Conservation (phyloP, 2,329 filamentous ascomycete genomes). For the Nothophoma quercina region DNA sequence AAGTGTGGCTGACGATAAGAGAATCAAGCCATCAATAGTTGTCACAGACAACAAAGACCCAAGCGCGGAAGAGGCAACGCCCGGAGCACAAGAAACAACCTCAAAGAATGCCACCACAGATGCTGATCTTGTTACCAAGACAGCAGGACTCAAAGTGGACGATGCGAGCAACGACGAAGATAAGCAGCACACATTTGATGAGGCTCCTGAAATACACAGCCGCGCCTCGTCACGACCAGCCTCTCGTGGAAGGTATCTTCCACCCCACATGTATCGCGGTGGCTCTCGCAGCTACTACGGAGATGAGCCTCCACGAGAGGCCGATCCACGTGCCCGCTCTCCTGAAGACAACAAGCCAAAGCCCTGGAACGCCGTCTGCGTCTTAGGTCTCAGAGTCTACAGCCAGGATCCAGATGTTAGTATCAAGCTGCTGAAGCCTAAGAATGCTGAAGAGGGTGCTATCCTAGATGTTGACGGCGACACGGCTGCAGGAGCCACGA, state of each 20-base stretch:
- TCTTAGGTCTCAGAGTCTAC: constrained; percentile 64
- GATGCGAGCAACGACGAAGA: not conserved
- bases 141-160: not conserved
- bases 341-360: constrained; percentile 29
- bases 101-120: not conserved
- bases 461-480: constrained; percentile 42
- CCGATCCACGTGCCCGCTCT: not conserved
- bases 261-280: constrained; percentile 1
- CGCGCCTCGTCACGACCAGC: constrained; percentile 1
- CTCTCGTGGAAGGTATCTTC: not conserved
- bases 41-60: not conserved
- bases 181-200: not conserved
- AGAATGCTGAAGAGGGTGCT: constrained; percentile 38
- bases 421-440: constrained; percentile 43
- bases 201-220: not conserved
- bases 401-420: constrained; percentile 40
- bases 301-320: not conserved
- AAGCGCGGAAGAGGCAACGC: not conserved
- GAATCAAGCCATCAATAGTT: not conserved
- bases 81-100: not conserved
- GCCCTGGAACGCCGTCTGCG: constrained; percentile 68
- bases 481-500: constrained; percentile 45
- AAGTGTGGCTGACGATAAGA: not conserved
- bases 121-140: not conserved
- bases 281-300: constrained; percentile 8